Conservation (phyloP, 352 stramenopile genomes). For the Plasmopara viticola region DNA sequence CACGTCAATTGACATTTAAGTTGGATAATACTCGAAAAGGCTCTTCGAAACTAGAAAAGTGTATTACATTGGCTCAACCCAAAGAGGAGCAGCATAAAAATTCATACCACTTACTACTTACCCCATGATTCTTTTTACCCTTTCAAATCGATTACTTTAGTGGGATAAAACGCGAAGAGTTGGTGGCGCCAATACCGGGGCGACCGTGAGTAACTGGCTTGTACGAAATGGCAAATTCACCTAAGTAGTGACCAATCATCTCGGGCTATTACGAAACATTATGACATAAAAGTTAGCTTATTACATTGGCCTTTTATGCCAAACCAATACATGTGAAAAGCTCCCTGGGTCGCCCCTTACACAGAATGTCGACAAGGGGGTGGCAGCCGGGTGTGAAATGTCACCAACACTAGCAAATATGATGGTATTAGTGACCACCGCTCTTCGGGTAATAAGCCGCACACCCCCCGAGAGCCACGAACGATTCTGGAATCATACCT, state of each 20-base stretch:
- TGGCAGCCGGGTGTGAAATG: conserved; percentile 39
- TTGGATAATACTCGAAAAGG: conserved; percentile 14
- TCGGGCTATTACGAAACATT: conserved; percentile 73
- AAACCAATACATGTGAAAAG: conserved; percentile 7
- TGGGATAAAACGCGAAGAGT: conserved; percentile 98
- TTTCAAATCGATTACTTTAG: conserved; percentile 89
- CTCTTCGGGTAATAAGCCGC: conserved; percentile 75
- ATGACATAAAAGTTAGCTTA: too few relatives aligned
- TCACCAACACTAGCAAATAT: not conserved
- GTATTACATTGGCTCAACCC: conserved; percentile 84
- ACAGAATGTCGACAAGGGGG: conserved; percentile 82
- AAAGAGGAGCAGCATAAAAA: conserved; percentile 25
- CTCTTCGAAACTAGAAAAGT: conserved; percentile 32
- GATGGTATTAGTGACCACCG: conserved; percentile 11
- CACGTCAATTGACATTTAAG: too few relatives aligned
- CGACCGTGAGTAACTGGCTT: conserved; percentile 98
- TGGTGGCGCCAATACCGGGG: conserved; percentile 97
- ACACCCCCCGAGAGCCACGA: conserved; percentile 75
- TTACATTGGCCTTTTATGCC: too few relatives aligned
- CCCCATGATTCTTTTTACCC: conserved; percentile 2
- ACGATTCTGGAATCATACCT: conserved; percentile 87
- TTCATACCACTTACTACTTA: not conserved
- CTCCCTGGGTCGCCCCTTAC: conserved; percentile 86
- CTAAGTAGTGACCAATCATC: conserved; percentile 99
- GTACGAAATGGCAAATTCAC: conserved; percentile 99